Conservation (phyloP, 78 protist genomes). For the Thecamonas trahens region DNA sequence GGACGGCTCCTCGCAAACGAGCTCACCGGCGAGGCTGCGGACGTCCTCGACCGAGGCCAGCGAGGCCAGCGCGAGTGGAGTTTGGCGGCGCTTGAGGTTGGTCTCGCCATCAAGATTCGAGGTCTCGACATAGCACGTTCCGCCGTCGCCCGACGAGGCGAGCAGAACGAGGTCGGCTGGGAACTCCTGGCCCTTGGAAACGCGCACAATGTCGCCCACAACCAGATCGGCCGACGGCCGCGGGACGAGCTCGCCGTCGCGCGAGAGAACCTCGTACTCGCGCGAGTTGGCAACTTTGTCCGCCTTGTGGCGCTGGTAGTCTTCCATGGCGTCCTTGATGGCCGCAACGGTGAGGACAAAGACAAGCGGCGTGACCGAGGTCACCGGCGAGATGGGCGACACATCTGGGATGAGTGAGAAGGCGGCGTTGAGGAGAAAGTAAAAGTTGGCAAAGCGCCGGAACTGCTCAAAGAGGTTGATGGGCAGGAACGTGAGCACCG, state of each 20-base stretch:
- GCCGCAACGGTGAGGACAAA: constrained; percentile 30
- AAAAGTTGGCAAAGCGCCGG: constrained; percentile 51
- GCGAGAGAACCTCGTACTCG: neutral
- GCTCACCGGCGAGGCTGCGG: neutral
- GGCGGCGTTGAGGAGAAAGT: too few species aligned
- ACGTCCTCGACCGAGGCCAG: neutral
- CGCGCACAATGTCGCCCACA: constrained; percentile 18
- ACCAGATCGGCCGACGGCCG: neutral
- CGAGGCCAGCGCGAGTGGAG: neutral
- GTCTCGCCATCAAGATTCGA: constrained; percentile 78
- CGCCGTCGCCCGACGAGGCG: constrained; percentile 25
- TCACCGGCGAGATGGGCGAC: constrained; percentile 35
- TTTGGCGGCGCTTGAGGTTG: constrained; percentile 24
- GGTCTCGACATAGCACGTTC: constrained; percentile 64
- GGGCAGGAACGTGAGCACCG: constrained; percentile 45
- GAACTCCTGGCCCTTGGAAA: constrained; percentile 5
- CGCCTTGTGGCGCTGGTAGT: constrained; percentile 23
- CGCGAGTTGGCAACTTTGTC: constrained; percentile 2
- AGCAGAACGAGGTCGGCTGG: constrained; percentile 30
- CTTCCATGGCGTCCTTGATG: constrained; percentile 42
- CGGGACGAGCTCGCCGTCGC: neutral
- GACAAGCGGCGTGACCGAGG: constrained; percentile 37
- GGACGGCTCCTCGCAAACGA: constrained; percentile 10
- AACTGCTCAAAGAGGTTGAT: constrained; percentile 58
- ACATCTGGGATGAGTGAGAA: constrained; percentile 27